Percentiles rank a stretch among this genome's conserved stretches.
Conservation (phyloP, 139 green algal genomes). For the Mychonastes homosphaera region DNA sequence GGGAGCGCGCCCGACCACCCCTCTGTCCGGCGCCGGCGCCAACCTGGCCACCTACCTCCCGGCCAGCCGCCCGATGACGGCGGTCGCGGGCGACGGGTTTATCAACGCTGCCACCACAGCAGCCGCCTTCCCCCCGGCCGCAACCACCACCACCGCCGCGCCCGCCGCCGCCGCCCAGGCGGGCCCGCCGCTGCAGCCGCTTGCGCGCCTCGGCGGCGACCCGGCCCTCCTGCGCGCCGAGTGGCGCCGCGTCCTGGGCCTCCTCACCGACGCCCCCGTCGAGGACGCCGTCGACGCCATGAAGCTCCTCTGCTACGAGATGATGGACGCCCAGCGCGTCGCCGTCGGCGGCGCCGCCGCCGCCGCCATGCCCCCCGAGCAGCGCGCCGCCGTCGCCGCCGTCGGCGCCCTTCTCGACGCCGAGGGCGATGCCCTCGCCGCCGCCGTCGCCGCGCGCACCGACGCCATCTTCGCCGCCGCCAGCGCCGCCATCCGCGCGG, state of each 20-base stretch:
- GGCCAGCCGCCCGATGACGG: slow-evolving; percentile 62
- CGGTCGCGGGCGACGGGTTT: slow-evolving; percentile 4
- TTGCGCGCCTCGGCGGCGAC: too few species aligned
- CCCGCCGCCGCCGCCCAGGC: too few species aligned
- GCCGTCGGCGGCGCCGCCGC: neutral
- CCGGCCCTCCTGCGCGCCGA: too few species aligned
- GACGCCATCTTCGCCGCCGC: slow-evolving; percentile 26
- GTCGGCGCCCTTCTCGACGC: neutral
- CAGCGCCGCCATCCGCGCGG: slow-evolving; percentile 7
- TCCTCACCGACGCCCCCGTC: slow-evolving; percentile 17
- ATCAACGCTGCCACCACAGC: neutral
- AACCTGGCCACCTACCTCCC: slow-evolving; percentile 69
- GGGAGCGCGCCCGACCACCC: neutral
- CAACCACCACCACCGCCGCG: too few species aligned
- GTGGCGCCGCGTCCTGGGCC: too few species aligned
- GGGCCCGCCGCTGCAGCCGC: too few species aligned
- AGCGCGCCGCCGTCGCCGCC: neutral
- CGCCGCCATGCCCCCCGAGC: neutral
- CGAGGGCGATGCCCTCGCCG: neutral
- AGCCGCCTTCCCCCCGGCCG: too few species aligned
- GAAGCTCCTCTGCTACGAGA: slow-evolving; percentile 73
- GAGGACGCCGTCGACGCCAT: slow-evolving; percentile 57
- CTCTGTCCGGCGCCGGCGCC: slow-evolving; percentile 20
- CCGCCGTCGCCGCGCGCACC: neutral
- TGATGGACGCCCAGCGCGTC: slow-evolving; percentile 33